Evolutionary conservation across 306 rosid genomes (phyloP), one percentile per base, ranked within the genome.

Genomic region (Macrotyloma uniflorum): DNA sequence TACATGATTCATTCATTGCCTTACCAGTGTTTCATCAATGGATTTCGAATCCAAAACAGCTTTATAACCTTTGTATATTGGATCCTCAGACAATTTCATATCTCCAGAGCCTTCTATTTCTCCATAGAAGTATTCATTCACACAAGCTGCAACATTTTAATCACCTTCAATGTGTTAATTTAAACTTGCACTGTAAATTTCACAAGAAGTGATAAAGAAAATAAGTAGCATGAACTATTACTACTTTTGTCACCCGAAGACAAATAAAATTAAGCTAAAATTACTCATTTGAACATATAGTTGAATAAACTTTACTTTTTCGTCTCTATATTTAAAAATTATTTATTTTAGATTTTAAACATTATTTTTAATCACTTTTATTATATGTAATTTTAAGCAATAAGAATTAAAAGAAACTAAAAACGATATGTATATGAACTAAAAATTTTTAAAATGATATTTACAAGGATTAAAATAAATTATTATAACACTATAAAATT

Each of bases 1-100:
- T 63, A 13, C 45, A 63, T 9, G 24, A 7, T 5, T 65, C 23
- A 19, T 18, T 10, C 50, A 65, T 4, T 19, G 9, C 9, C 32
- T 67, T 83, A 91, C 98, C 92, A 92, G 73, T 20, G 89, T 89
- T 85, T 95, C 98, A 79, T 95, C 98, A 6, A 23, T 77, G 70
- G 98, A 91, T 86, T 95, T 95, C 10, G 98, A 92, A 83, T 95
- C 98, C 83, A 95, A 83, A 85, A 95, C 98, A 77, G 90, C 89
- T 88, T 89, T 95, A 50, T 89, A 92, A 66, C 98, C 96, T 68
- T 88, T 81, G 77, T 89, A 92, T 57, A 95, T 86, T 4, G 86
- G 90, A 85, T 89, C 93, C 76, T 85, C 88, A 0, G 86, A 73
- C 14, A 81, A 72, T 47, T 77, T 86, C 30, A 32, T 62, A 11